Conservation (phyloP, 78 protist species). For the Corallochytrium limacisporum region DNA sequence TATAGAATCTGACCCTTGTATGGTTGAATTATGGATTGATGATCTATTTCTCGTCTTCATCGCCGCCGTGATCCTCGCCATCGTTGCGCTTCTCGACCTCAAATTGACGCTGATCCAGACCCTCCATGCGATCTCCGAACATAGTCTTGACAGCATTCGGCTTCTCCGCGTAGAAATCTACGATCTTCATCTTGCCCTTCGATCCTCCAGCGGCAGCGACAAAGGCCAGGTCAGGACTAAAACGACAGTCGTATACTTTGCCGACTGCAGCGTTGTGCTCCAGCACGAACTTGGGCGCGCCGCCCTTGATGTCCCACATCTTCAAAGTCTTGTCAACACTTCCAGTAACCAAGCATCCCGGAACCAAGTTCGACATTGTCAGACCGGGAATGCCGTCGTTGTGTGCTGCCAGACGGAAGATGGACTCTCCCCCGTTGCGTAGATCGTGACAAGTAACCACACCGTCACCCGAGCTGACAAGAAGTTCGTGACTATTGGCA, state of each 20-base stretch:
- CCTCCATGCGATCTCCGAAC: too few species aligned
- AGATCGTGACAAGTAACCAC: not conserved
- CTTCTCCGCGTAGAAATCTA: not conserved
- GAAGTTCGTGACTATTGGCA: not conserved
- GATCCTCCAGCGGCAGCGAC: constrained; percentile 21
- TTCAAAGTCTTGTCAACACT: constrained; percentile 5
- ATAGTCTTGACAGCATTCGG: not conserved
- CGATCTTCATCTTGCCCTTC: constrained; percentile 7
- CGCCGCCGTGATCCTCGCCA: too few species aligned
- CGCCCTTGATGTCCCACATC: not conserved
- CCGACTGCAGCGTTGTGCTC: too few species aligned
- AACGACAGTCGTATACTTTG: constrained; percentile 4
- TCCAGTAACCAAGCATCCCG: not conserved
- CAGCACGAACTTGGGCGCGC: too few species aligned
- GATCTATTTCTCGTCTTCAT: too few species aligned
- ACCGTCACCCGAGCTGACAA: not conserved
- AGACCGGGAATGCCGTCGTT: not conserved
- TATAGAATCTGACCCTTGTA: too few species aligned
- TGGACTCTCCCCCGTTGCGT: not conserved
- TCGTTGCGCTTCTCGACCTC: too few species aligned
- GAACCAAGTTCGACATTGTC: not conserved
- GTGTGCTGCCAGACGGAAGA: not conserved
- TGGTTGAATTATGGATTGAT: too few species aligned
- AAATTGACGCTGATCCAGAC: too few species aligned
- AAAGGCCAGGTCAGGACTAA: constrained; percentile 13